Percentiles rank a stretch among this genome's conserved stretches.
These are phyloP conservation scores for Globomyces pollinis-pini DNA, from an alignment of 192 early-diverging fungal genomes.

Conservation along the genomic window DNA sequence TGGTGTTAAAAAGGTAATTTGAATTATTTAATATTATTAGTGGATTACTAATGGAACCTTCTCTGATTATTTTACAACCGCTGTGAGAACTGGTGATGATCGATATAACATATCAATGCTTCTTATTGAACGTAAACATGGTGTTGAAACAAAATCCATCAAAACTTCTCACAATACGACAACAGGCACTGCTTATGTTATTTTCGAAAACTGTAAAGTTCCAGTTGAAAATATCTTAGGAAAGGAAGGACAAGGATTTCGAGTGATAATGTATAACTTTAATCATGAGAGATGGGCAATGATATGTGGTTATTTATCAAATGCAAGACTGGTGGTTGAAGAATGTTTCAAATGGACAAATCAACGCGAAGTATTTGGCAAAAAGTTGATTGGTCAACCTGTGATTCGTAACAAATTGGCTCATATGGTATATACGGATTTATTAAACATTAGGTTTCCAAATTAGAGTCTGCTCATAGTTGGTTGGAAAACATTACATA, in stretches of 20 bases:
- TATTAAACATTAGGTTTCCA: constrained; percentile 4
- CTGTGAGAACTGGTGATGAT: constrained; percentile 38
- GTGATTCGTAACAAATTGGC: constrained; percentile 64
- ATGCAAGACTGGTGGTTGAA: constrained; percentile 38
- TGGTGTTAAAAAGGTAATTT: constrained; percentile 50
- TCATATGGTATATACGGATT: constrained; percentile 31
- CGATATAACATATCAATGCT: constrained; percentile 55
- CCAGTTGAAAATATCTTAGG: constrained; percentile 64
- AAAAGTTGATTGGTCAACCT: constrained; percentile 54
- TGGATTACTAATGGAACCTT: constrained; percentile 44
- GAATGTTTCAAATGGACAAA: constrained; percentile 59
- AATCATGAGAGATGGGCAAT: constrained; percentile 70
- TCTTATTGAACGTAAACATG: constrained; percentile 51
- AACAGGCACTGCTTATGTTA: constrained; percentile 57
- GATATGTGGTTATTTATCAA: constrained; percentile 22
- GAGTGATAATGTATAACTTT: constrained; percentile 71
- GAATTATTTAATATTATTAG: no score
- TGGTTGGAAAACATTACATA: constrained; percentile 58
- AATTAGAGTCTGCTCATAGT: constrained; percentile 40
- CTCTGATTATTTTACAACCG: constrained; percentile 48
- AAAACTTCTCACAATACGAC: constrained; percentile 55
- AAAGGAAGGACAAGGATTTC: constrained; percentile 57
- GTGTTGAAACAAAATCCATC: constrained; percentile 52
- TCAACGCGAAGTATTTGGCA: constrained; percentile 63
- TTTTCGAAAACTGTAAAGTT: constrained; percentile 64